Conservation (phyloP, 176 grass and related monocot genomes). For the Hyparrhenia diplandra region DNA sequence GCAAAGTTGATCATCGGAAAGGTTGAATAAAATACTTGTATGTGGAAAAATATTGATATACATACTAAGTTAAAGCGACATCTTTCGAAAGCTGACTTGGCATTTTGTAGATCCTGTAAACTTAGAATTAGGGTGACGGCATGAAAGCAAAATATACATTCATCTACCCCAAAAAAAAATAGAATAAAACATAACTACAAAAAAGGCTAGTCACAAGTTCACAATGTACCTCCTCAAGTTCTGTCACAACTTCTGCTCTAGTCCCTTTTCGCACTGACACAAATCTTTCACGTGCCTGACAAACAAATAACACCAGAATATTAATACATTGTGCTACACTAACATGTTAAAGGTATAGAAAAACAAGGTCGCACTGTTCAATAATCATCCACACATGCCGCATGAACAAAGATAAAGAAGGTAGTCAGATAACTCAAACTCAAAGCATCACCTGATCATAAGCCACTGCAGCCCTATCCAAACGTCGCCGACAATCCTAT, state of each 20-base stretch:
- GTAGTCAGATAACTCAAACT: conserved; percentile 21
- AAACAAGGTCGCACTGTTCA: neutral
- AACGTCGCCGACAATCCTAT: conserved; percentile 80
- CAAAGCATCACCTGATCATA: conserved; percentile 83
- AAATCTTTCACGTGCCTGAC: conserved; percentile 92
- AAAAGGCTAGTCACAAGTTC: neutral
- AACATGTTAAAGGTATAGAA: conserved; percentile 16
- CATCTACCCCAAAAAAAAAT: neutral
- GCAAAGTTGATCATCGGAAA: conserved; percentile 18
- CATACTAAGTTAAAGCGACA: conserved; percentile 96
- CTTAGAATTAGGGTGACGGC: conserved; percentile 16
- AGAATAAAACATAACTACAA: neutral
- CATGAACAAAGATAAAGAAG: conserved; percentile 1
- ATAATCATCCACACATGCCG: neutral
- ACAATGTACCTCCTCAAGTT: conserved; percentile 75
- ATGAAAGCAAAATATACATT: conserved; percentile 23
- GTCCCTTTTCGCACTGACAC: conserved; percentile 88
- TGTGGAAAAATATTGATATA: conserved; percentile 32
- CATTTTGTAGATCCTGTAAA: conserved; percentile 86
- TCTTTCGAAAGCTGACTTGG: conserved; percentile 89
- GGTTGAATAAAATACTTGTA: conserved; percentile 25
- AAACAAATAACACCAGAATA: conserved; percentile 28
- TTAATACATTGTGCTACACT: conserved; percentile 14
- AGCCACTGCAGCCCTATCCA: conserved; percentile 85
- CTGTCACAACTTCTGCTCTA: conserved; percentile 66